A percentile compares a stretch with the other conserved stretches of the same genome.
Evolutionary conservation across 306 rosid species (phyloP).

Genomic region (Acmispon strigosus): DNA sequence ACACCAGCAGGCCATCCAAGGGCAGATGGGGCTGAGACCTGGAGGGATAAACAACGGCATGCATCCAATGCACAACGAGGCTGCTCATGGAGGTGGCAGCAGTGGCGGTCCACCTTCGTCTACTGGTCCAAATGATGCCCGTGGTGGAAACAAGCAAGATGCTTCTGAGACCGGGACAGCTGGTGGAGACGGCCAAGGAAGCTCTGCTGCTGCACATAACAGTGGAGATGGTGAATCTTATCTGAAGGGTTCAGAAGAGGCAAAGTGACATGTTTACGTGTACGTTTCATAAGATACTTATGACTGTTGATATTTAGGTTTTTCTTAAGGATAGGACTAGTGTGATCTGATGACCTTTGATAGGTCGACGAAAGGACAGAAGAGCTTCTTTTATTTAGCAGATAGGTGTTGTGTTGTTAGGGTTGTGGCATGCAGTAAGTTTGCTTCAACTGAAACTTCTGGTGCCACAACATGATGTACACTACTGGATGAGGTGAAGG

Average conservation of each 20-base stretch:
- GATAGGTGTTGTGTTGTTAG: slow-evolving; percentile 30
- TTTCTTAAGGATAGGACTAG: slow-evolving; percentile 27
- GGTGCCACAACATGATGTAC: slow-evolving; percentile 20
- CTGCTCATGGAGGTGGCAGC: slow-evolving; percentile 48
- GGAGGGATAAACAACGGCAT: slow-evolving; percentile 71
- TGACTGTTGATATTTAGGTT: slow-evolving; percentile 66
- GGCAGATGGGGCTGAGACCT: slow-evolving; percentile 85
- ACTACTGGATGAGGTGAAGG: slow-evolving; percentile 14
- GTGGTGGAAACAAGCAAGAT: slow-evolving; percentile 83
- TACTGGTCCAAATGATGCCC: slow-evolving; percentile 42
- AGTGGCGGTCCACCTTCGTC: no score
- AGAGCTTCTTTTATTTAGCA: slow-evolving; percentile 15
- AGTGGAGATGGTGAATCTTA: slow-evolving; percentile 60
- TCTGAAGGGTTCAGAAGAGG: slow-evolving; percentile 47
- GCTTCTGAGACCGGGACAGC: slow-evolving; percentile 49
- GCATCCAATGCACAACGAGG: slow-evolving; percentile 67
- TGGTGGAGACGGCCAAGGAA: slow-evolving; percentile 69
- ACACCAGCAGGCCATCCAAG: slow-evolving; percentile 83
- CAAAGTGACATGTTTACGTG: slow-evolving; percentile 41
- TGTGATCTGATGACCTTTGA: slow-evolving; percentile 27
- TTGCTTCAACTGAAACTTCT: slow-evolving; percentile 15
- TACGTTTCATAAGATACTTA: slow-evolving; percentile 24
- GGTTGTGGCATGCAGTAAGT: slow-evolving; percentile 11
- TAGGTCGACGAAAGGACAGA: slow-evolving; percentile 26
- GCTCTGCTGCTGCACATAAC: slow-evolving; percentile 50